Conservation (phyloP, 176 grass and related monocot genomes). For the Pontederia paniculata region DNA sequence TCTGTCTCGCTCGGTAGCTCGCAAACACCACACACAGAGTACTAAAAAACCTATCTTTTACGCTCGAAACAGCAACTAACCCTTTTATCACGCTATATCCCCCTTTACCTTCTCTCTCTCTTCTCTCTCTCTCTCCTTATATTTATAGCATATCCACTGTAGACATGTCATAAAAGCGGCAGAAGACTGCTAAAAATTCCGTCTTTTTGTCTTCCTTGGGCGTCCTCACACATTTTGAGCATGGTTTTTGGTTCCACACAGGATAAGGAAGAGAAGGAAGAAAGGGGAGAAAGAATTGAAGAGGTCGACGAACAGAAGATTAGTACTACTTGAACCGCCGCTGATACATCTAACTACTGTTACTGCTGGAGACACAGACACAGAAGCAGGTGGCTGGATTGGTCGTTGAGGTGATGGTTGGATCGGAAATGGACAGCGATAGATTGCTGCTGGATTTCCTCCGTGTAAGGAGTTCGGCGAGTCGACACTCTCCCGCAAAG, state of each 20-base stretch:
- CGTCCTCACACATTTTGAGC: background rate
- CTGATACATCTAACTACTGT: background rate
- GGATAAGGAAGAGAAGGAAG: background rate
- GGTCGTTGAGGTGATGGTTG: background rate
- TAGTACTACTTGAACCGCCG: too few species aligned
- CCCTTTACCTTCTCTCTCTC: background rate
- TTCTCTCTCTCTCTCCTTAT: background rate
- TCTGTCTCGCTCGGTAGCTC: background rate
- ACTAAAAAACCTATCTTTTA: background rate
- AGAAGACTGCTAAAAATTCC: too few species aligned
- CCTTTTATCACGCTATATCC: background rate
- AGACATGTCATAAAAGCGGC: background rate
- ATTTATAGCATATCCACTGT: background rate
- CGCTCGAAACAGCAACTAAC: background rate
- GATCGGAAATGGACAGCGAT: constrained; percentile 17
- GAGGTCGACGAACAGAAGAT: background rate
- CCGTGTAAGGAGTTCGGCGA: constrained; percentile 12
- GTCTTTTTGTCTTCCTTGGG: background rate
- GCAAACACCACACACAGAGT: background rate
- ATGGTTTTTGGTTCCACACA: background rate
- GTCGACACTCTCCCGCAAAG: constrained; percentile 7
- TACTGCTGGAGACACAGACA: background rate
- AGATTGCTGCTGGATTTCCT: constrained; percentile 11
- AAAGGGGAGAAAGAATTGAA: background rate
- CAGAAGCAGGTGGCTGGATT: background rate